Evolutionary conservation across 495 filamentous ascomycete species (phyloP).

Genomic region (Aspergillus taichungensis): DNA sequence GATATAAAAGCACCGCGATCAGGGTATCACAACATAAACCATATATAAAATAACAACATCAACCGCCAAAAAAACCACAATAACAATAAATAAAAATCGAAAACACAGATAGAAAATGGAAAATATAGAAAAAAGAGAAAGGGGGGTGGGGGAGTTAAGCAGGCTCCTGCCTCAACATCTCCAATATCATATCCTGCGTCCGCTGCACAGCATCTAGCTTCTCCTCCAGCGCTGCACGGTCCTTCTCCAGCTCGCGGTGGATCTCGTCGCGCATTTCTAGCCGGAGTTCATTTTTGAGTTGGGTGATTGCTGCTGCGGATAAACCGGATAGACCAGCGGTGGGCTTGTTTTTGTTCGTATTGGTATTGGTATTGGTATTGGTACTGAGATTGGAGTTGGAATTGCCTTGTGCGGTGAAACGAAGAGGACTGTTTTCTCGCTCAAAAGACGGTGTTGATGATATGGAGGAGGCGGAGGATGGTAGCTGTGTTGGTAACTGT

Average conservation of each 20-base stretch:
- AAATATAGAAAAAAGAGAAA: slow-evolving; percentile 1
- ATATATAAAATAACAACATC: not conserved
- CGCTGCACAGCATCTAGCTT: slow-evolving; percentile 34
- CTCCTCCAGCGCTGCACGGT: slow-evolving; percentile 25
- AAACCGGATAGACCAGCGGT: too few species aligned
- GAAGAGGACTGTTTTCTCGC: too few species aligned
- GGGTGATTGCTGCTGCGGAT: too few species aligned
- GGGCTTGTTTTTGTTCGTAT: too few species aligned
- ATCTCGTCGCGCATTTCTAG: slow-evolving; percentile 26
- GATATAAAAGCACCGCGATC: not conserved
- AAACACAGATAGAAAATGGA: not conserved
- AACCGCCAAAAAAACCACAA: not conserved
- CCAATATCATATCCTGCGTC: slow-evolving; percentile 39
- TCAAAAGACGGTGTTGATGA: not conserved
- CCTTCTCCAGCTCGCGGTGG: slow-evolving; percentile 23
- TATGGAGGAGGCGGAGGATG: not conserved
- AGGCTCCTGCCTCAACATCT: slow-evolving; percentile 37
- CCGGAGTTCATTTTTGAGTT: slow-evolving; percentile 30
- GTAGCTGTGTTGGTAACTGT: not conserved
- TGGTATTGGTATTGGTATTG: too few species aligned
- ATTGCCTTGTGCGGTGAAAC: too few species aligned
- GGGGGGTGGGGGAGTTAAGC: too few species aligned
- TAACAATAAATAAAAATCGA: slow-evolving; percentile 5
- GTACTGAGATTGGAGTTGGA: too few species aligned
- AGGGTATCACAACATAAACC: slow-evolving; percentile 3